A percentile compares a stretch with the other conserved stretches of the same genome.
Evolutionary conservation across 176 grass and related monocot genomes (phyloP).

Genomic region (Urochloa ruziziensis): DNA sequence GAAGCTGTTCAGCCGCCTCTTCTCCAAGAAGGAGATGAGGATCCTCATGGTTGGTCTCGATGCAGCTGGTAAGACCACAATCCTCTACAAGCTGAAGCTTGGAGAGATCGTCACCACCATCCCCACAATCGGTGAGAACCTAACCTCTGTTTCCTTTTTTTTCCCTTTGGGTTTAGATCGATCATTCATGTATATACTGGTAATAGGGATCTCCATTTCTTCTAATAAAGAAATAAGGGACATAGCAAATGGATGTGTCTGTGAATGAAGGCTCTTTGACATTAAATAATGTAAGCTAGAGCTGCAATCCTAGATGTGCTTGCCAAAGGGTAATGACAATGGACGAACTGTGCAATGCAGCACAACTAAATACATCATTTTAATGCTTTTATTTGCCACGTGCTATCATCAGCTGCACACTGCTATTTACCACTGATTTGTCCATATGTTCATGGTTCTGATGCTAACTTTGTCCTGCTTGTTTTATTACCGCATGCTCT

Average conservation of each 20-base stretch:
- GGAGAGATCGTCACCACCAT: slow-evolving; percentile 87
- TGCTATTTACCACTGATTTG: background rate
- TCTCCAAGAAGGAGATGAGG: slow-evolving; percentile 81
- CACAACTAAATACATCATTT: background rate
- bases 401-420: background rate
- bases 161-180: background rate
- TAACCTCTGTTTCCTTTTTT: background rate
- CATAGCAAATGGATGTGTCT: background rate
- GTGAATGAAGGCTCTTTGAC: background rate
- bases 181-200: background rate
- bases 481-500: background rate
- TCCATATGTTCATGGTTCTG: background rate
- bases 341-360: too few relatives aligned
- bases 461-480: background rate
- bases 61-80: slow-evolving; percentile 82
- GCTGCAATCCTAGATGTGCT: background rate
- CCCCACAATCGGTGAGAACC: slow-evolving; percentile 62
- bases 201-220: background rate
- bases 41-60: slow-evolving; percentile 85
- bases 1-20: slow-evolving; percentile 78
- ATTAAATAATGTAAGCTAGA: background rate
- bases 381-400: background rate
- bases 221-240: background rate
- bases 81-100: slow-evolving; percentile 86
- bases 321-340: background rate